These are phyloP conservation scores for Amyloporia xantha DNA, from an alignment of 768 basidiomycete species.

Conservation along the genomic window DNA sequence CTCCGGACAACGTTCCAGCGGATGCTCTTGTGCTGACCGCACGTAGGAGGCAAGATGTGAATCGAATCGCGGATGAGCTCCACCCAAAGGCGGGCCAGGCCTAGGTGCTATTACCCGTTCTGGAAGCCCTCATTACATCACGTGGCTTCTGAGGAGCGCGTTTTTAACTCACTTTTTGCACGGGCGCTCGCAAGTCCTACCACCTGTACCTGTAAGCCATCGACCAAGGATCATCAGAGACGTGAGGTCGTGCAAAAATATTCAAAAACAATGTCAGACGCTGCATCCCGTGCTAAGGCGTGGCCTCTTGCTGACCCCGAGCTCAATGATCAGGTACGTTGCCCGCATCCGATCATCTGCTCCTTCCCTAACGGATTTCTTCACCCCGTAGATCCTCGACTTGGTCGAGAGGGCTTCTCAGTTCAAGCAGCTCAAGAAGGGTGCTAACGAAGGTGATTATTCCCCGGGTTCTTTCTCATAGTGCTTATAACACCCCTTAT, in stretches of 20 bases:
- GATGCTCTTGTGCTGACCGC: not conserved
- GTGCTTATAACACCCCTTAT: not conserved
- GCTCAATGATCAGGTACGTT: conserved; percentile 82
- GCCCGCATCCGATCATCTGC: not conserved
- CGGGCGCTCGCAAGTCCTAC: not conserved
- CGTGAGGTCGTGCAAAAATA: conserved; percentile 63
- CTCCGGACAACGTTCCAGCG: not conserved
- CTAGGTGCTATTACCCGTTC: no score
- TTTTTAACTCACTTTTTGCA: no score
- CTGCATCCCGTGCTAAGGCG: conserved; percentile 57
- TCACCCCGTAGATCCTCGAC: conserved; percentile 71
- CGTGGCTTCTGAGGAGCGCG: no score
- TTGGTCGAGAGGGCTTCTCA: conserved; percentile 92
- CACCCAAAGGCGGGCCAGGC: no score
- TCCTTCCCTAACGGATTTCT: conserved; percentile 1
- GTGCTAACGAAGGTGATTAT: conserved; percentile 86
- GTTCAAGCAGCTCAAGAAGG: conserved; percentile 98
- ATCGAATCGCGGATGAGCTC: no score
- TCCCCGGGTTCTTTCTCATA: not conserved
- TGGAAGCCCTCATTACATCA: no score
- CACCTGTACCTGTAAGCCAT: not conserved
- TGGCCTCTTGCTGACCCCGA: conserved; percentile 83
- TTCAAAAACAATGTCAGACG: conserved; percentile 49
- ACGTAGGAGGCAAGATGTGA: no score
- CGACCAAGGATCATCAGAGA: conserved; percentile 79